Conservation (phyloP, 768 basidiomycete species). For the Agaricus blazei region DNA sequence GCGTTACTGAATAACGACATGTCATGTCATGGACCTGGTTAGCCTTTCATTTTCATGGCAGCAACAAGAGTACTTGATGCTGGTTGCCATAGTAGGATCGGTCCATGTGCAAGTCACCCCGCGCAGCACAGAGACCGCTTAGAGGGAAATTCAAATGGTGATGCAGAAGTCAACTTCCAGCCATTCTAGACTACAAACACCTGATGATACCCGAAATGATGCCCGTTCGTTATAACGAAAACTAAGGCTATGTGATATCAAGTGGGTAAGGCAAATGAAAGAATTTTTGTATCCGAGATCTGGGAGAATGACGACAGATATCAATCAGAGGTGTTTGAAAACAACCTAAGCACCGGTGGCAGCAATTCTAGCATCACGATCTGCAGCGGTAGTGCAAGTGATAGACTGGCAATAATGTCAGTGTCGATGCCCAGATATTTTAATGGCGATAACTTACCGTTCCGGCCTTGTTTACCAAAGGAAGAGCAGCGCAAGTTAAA, state of each 20-base stretch:
- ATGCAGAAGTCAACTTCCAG: background rate
- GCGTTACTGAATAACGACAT: too few relatives aligned
- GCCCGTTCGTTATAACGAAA: background rate
- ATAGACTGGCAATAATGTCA: constrained; percentile 22
- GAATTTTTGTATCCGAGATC: too few relatives aligned
- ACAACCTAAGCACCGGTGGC: constrained; percentile 28
- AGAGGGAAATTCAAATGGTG: too few relatives aligned
- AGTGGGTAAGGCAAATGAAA: background rate
- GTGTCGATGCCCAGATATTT: background rate
- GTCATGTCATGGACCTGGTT: too few relatives aligned
- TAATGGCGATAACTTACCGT: constrained; percentile 19
- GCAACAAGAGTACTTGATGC: too few relatives aligned
- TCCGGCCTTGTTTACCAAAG: constrained; percentile 48
- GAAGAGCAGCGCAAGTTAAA: constrained; percentile 43
- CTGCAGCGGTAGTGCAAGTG: constrained; percentile 42
- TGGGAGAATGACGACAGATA: too few relatives aligned
- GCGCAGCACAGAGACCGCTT: too few relatives aligned
- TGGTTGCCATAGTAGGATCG: too few relatives aligned
- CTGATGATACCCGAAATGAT: too few relatives aligned
- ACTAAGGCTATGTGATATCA: background rate
- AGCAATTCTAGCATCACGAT: constrained; percentile 38
- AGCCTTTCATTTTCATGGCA: too few relatives aligned
- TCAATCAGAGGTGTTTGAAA: too few relatives aligned
- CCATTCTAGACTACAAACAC: background rate
- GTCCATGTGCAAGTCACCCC: too few relatives aligned